phyloP scores from a whole-genome alignment of 1,139 yeast genomes.

The Diutina scorzettiae region DNA sequence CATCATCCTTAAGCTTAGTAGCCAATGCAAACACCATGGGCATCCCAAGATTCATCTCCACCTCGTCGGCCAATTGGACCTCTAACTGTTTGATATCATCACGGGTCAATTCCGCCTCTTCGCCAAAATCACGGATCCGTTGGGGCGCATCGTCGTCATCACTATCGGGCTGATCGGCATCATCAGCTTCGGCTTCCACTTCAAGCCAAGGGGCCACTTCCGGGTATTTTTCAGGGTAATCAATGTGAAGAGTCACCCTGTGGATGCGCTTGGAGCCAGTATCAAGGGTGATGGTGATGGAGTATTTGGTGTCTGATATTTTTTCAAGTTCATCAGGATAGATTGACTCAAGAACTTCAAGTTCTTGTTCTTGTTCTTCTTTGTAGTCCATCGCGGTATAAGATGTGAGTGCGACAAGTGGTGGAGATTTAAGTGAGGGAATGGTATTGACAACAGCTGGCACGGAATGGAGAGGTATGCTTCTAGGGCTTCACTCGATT shows the following conservation, averaged over 20 bases:
- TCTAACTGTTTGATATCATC: constrained; percentile 32
- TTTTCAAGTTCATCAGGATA: constrained; percentile 76
- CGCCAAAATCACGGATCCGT: constrained; percentile 41
- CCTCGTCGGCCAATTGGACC: constrained; percentile 41
- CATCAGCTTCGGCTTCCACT: constrained; percentile 19
- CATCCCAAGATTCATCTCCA: constrained; percentile 72
- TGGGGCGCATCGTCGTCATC: constrained; percentile 9
- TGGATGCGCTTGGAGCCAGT: constrained; percentile 45
- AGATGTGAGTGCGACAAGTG: constrained; percentile 2
- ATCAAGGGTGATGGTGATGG: constrained; percentile 41
- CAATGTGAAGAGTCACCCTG: constrained; percentile 40
- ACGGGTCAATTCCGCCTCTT: constrained; percentile 37
- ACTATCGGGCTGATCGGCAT: not conserved
- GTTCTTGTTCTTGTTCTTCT: constrained; percentile 71
- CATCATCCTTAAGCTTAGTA: constrained; percentile 66
- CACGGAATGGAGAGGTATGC: too few relatives aligned
- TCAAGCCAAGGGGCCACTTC: constrained; percentile 49
- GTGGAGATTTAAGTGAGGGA: not conserved
- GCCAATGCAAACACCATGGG: constrained; percentile 77
- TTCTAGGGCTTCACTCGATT: too few relatives aligned
- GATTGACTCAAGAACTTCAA: constrained; percentile 77
- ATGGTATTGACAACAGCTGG: too few relatives aligned
- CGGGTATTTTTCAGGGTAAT: constrained; percentile 63
- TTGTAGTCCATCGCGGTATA: constrained; percentile 43
- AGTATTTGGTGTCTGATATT: constrained; percentile 31